These are phyloP conservation scores for Mycena alexandri DNA, from an alignment of 768 basidiomycete genomes.

Conservation along the genomic window DNA sequence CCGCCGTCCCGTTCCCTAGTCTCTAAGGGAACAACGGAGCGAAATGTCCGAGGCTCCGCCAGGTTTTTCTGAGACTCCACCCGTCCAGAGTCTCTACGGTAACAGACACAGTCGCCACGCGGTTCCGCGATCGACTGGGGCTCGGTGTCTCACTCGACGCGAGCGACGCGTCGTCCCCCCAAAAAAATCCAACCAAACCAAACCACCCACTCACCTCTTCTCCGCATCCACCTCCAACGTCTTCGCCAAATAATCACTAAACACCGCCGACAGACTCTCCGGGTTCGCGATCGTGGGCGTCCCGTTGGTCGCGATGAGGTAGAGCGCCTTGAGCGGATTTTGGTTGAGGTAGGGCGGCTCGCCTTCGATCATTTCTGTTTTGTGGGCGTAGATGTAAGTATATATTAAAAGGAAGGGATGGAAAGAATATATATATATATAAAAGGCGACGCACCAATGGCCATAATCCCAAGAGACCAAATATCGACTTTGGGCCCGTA, in stretches of 20 bases:
- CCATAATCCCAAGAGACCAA: slow-evolving; percentile 97
- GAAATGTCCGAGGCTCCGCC: too few species aligned
- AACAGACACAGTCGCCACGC: too few species aligned
- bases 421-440: not conserved
- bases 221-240: slow-evolving; percentile 96
- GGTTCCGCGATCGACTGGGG: too few species aligned
- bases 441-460: slow-evolving; percentile 75
- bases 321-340: slow-evolving; percentile 96
- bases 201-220: slow-evolving; percentile 61
- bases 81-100: too few species aligned
- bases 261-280: slow-evolving; percentile 74
- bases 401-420: too few species aligned
- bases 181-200: too few species aligned
- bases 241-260: slow-evolving; percentile 90
- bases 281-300: slow-evolving; percentile 97
- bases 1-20: too few species aligned
- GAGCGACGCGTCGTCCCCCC: too few species aligned
- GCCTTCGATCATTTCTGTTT: slow-evolving; percentile 95
- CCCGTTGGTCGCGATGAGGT: slow-evolving; percentile 98
- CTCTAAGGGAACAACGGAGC: too few species aligned
- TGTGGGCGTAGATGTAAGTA: too few species aligned
- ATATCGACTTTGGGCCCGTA: slow-evolving; percentile 99
- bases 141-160: too few species aligned
- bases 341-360: slow-evolving; percentile 97
- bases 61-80: too few species aligned